Evolutionary conservation across 495 filamentous ascomycete species (phyloP).

Genomic region (Podospora comata): DNA sequence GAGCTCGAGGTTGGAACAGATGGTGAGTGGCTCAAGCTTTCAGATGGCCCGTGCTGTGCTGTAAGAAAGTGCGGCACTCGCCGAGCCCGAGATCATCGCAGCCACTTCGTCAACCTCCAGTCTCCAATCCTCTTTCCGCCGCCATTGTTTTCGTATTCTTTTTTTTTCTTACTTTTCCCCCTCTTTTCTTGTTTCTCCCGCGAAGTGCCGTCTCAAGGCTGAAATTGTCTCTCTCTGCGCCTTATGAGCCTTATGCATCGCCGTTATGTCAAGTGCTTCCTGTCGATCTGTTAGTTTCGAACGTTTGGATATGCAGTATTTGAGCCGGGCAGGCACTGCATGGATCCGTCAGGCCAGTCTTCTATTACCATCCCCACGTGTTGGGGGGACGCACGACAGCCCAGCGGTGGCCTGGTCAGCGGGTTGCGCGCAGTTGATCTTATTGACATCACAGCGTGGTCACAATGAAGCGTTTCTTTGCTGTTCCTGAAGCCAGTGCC

Average conservation of each 20-base stretch:
- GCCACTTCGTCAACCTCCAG: conserved; percentile 1
- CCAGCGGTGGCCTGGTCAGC: neutral
- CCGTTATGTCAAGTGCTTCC: neutral
- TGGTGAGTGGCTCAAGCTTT: too few species aligned
- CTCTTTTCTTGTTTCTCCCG: neutral
- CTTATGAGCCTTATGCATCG: neutral
- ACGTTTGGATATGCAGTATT: conserved; percentile 2
- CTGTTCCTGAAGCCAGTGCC: conserved; percentile 14
- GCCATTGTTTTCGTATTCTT: neutral
- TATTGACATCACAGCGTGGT: neutral
- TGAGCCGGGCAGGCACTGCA: neutral
- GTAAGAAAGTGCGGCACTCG: conserved; percentile 1
- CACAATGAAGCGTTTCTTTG: conserved; percentile 1
- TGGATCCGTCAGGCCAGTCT: conserved; percentile 6
- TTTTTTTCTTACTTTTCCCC: too few species aligned
- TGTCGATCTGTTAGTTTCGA: neutral
- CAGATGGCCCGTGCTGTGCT: neutral
- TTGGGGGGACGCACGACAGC: conserved; percentile 10
- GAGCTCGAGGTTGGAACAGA: neutral
- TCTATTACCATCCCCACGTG: conserved; percentile 10
- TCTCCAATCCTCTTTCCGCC: neutral
- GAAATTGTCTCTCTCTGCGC: neutral
- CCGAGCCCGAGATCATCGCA: conserved; percentile 9
- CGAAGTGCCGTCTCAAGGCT: neutral
- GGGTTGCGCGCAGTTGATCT: neutral